Conservation (phyloP, 768 basidiomycete species). For the Podaxis carcinomalis region DNA sequence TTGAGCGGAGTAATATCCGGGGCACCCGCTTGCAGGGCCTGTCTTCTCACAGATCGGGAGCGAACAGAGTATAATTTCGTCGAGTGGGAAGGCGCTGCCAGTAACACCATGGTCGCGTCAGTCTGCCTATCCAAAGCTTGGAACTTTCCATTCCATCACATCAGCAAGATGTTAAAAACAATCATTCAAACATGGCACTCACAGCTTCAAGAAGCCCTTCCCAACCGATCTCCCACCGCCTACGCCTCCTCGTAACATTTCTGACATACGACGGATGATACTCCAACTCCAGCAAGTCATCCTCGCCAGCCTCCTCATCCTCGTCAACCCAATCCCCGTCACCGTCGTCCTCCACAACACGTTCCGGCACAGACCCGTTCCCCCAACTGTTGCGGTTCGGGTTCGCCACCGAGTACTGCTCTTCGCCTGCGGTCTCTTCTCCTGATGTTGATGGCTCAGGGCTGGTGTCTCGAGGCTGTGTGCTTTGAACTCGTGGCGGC, state of each 20-base stretch:
- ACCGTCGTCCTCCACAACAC: conserved; percentile 30
- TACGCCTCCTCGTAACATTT: conserved; percentile 61
- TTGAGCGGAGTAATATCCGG: conserved; percentile 50
- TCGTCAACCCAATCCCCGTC: conserved; percentile 70
- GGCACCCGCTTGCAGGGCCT: conserved; percentile 40
- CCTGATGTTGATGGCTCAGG: conserved; percentile 73
- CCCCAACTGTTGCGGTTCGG: conserved; percentile 21
- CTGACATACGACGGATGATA: conserved; percentile 70
- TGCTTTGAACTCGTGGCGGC: conserved; percentile 78
- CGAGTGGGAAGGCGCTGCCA: conserved; percentile 73
- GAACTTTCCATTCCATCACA: conserved; percentile 42
- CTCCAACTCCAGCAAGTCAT: conserved; percentile 71
- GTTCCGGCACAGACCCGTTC: conserved; percentile 19
- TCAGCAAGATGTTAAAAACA: conserved; percentile 10
- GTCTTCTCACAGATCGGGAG: conserved; percentile 67
- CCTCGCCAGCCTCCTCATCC: conserved; percentile 64
- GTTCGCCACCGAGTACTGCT: conserved; percentile 1
- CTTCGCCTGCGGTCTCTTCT: conserved; percentile 76
- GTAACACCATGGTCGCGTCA: conserved; percentile 69
- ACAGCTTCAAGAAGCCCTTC: conserved; percentile 72
- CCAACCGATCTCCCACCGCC: conserved; percentile 75
- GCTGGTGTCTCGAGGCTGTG: conserved; percentile 77
- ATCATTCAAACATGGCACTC: conserved; percentile 18
- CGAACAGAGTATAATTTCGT: conserved; percentile 59
- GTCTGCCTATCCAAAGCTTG: conserved; percentile 77